phyloP scores from a whole-genome alignment of 108 stramenopile genomes.

The Stephanodiscus minutulus region DNA sequence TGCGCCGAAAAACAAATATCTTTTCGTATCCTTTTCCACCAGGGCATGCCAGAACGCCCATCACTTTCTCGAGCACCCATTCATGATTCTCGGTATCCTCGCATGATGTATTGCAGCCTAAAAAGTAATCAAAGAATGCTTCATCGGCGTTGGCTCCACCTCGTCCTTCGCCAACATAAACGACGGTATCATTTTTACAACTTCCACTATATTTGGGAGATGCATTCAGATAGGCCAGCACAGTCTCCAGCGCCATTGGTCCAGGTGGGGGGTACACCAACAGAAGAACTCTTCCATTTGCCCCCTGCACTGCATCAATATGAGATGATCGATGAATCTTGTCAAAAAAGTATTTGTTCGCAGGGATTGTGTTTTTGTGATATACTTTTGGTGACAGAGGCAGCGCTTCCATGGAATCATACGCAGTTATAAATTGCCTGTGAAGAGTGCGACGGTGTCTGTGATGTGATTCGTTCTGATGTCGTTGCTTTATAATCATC shows the following conservation, averaged over 20 bases:
- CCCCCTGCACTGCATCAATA: conserved; percentile 36
- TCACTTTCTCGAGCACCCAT: conserved; percentile 62
- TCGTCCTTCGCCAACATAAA: conserved; percentile 80
- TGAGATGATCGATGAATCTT: conserved; percentile 56
- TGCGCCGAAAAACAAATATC: conserved; percentile 60
- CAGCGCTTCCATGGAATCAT: conserved; percentile 66
- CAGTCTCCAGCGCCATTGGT: conserved; percentile 68
- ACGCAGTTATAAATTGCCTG: conserved; percentile 73
- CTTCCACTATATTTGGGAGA: conserved; percentile 4
- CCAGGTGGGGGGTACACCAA: conserved; percentile 83
- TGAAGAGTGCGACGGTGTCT: neutral
- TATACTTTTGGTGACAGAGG: conserved; percentile 74
- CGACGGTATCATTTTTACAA: conserved; percentile 65
- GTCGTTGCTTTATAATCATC: conserved; percentile 17
- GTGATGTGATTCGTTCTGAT: neutral
- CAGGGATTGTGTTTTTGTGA: conserved; percentile 67
- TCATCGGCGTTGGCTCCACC: conserved; percentile 79
- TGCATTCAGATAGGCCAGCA: conserved; percentile 57
- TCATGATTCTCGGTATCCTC: conserved; percentile 7
- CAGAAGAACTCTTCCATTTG: conserved; percentile 71
- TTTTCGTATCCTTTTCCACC: conserved; percentile 85
- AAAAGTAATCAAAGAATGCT: conserved; percentile 65
- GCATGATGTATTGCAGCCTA: conserved; percentile 11
- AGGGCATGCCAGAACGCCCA: conserved; percentile 59
- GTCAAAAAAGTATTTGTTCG: conserved; percentile 70